Evolutionary conservation across 768 basidiomycete species (phyloP), one percentile per base, ranked within the genome.

Genomic region (Suillus clintonianus): DNA sequence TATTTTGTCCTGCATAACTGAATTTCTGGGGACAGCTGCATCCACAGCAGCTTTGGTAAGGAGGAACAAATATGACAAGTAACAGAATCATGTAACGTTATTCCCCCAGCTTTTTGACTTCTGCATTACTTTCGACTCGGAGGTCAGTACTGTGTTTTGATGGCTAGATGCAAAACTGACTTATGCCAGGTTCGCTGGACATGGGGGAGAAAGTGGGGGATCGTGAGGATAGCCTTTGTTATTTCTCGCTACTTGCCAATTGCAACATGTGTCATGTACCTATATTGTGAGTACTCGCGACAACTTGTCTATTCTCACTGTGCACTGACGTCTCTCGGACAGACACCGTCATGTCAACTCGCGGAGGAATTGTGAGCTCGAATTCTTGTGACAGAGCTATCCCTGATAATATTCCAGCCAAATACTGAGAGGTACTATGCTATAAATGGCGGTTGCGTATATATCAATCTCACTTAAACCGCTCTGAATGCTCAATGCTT

Each of bases 201-300:
- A 43, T 63, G 62, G 42, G 59, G 65, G 34, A 64, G 65, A 19
- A 63, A 19, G 54, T 72, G 71, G 71, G 64, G 65, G 15, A 53
- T 59, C 1, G 45, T 50, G 60, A 61, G 71, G 59, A 57, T 72
- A 6, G 65, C 66, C 22, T 72, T 72, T 59, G 14, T 54, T 27
- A n/a, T 54, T 17, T 65, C 48, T 37, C 71, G 71, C 32, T 72
- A 72, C 63, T 37, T 71, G 1, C 71, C 71, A 5, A 65, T 72
- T 7, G 48, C 58, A 37, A 67, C 65, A 9, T 39, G 67, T 14
- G 56, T 59, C 5, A 50, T 72, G 64, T 48, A 48, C 47, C 14
- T 48, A 48, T 48, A 24, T 48, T 48, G 47, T 15, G 14, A 27
- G 24, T 48, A 24, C 24, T 48, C 24, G 27, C 27, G 14, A 5